Evolutionary conservation across 768 basidiomycete species (phyloP), one percentile per base, ranked within the genome.

Genomic region (Amanita phalloides): DNA sequence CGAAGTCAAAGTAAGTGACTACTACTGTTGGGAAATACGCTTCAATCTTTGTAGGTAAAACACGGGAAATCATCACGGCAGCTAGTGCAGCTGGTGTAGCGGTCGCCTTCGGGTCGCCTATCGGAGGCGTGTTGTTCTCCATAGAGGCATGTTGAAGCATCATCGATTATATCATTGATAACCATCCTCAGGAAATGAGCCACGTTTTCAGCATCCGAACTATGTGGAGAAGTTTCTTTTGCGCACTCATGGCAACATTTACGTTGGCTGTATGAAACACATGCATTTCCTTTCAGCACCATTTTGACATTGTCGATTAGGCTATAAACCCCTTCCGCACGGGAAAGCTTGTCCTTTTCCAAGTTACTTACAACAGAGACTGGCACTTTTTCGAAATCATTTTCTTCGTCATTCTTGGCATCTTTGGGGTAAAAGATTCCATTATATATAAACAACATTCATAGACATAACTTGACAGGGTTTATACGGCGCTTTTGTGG

Each of bases 351-450:
- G 96, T 99, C 61, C 70, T 98, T 55, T 99, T 99, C 71, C 94
- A 97, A 63, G 91, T 99, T 59, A 94, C 93, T 2, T 99, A 98
- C 65, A 89, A 88, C 63, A 79, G 95, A 30, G 92, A 93, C 61
- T 99, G 96, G 96, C 96, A 98, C 63, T 97, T 95, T 69, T 98
- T 98, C 62, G 96, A 98, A 62, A 89, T 99, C 47, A 85, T 96
- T 14, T 95, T 95, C 66, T 99, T 94, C 67, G 76, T 98, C 49
- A 79, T 98, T 53, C 79, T 99, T 38, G 96, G 96, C 8, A 76
- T 98, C 55, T 99, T 99, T 65, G 96, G 96, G 45, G 95, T 95
- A 61, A 55, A 80, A 68, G 23, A 14, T 30, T 11, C 45, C 28
- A 14, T 48, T 14, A n/a, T 30, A 11, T 38, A 5, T 28, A 30